Evolutionary conservation across 176 grass and related monocot genomes (phyloP), one percentile per base, ranked within the genome.

Genomic region (Rhynchospora tenuis): DNA sequence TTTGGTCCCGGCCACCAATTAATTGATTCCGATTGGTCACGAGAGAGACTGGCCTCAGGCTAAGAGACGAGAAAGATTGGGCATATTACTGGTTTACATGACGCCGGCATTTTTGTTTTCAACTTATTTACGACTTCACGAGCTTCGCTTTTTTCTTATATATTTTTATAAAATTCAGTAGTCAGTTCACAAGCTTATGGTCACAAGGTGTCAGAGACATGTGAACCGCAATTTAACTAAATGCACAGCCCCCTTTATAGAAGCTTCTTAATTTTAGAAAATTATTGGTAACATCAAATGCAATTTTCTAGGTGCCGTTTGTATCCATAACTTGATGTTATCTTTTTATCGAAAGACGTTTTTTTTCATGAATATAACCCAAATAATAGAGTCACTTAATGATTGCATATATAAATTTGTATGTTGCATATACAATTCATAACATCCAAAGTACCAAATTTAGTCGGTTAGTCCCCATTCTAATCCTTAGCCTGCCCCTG

Each of bases 11-110:
- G n/a, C n/a, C 47, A 55, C 73, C 48, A 10, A 29, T 29, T 76
- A 28, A 44, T 78, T 81, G 27, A 58, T 81, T 60, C 28, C 3
- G 1, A n/a, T 65, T 27, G 50, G 62, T 86, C 85, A 86, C 77
- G 63, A 56, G 50, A 81, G 63, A 73, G 81, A 70, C 46, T 73
- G 24, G 63, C 9, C 14, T 80, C 27, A 72, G 55, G 27, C 71
- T 65, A 86, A 66, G 50, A 62, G 50, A 79, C 68, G 45, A 38
- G 29, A 55, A 9, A 42, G 2, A 24, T 50, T 56, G 55, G 75
- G 3, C 9, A 50, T 23, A 27, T 13, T 14, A 16, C 7, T 67
- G 20, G 52, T 45, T 58, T 27, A 16, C 50, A 22, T 6, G 16
- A 19, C 27, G 78, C 81, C 26, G 28, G 45, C 65, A 13, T 43